Evolutionary conservation across 148 eudicot genomes (phyloP).

Genomic region (Polygonum maritimum): DNA sequence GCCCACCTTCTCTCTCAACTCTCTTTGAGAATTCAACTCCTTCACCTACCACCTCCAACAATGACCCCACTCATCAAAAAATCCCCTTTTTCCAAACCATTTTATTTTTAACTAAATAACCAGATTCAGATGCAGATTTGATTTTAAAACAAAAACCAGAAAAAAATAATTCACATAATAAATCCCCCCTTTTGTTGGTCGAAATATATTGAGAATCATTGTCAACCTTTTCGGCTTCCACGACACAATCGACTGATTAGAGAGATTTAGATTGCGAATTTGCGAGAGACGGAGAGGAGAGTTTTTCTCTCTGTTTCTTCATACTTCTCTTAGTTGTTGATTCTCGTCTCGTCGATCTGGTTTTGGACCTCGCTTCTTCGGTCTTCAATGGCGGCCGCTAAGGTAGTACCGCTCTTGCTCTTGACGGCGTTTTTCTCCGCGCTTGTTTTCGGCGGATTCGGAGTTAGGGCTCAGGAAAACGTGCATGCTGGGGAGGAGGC

Average conservation of each 20-base stretch:
- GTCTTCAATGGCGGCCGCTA: constrained; percentile 28
- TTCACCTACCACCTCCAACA: background rate
- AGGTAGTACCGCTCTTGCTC: constrained; percentile 5
- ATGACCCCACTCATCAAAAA: background rate
- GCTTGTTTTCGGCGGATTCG: background rate
- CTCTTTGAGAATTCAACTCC: background rate
- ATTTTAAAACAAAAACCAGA: background rate
- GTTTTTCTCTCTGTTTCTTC: background rate
- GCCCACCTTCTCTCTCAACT: background rate
- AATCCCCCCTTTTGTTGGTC: background rate
- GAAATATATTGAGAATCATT: background rate
- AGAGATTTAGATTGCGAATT: background rate
- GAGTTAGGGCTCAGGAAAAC: constrained; percentile 13
- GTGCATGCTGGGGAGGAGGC: constrained; percentile 16
- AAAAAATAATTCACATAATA: background rate
- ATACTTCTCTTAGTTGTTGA: background rate
- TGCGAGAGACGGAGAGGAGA: background rate
- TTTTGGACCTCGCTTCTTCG: background rate
- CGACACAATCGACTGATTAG: background rate
- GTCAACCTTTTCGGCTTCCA: background rate
- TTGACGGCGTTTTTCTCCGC: constrained; percentile 14
- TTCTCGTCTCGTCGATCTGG: background rate
- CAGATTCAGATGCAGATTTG: background rate
- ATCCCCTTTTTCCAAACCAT: background rate
- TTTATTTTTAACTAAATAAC: background rate